Evolutionary conservation across 495 filamentous ascomycete species (phyloP).

Genomic region (Cryomyces antarcticus): DNA sequence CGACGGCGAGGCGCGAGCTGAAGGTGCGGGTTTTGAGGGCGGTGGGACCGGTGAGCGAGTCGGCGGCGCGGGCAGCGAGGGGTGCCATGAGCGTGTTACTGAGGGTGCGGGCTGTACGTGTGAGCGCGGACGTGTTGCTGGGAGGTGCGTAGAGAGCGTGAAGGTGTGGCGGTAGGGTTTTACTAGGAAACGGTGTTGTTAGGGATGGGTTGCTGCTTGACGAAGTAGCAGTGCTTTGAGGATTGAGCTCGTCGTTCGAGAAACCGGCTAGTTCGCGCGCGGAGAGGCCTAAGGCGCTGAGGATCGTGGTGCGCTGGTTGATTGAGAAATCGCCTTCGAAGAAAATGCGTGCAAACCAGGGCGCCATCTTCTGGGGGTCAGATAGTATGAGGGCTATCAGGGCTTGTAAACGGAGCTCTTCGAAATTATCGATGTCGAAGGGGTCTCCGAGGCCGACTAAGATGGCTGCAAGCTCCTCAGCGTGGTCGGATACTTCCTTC

Average conservation of each 20-base stretch:
- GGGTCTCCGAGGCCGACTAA: conserved; percentile 68
- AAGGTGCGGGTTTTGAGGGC: conserved; percentile 70
- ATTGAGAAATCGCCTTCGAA: conserved; percentile 85
- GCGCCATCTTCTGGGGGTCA: conserved; percentile 55
- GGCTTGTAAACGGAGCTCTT: conserved; percentile 55
- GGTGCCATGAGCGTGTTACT: conserved; percentile 57
- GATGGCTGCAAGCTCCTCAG: conserved; percentile 55
- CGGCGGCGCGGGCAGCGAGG: conserved; percentile 50
- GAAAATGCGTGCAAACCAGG: conserved; percentile 66
- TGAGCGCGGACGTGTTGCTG: conserved; percentile 27
- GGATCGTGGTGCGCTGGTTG: conserved; percentile 57
- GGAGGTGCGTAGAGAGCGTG: conserved; percentile 34
- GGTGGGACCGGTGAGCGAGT: conserved; percentile 53
- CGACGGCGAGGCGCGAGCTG: conserved; percentile 47
- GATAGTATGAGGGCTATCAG: conserved; percentile 70
- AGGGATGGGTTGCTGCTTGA: conserved; percentile 14
- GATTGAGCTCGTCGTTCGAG: conserved; percentile 36
- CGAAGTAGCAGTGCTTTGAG: conserved; percentile 19
- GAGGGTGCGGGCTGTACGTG: conserved; percentile 27
- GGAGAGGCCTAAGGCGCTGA: conserved; percentile 61
- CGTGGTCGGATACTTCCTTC: conserved; percentile 66
- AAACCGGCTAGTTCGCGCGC: conserved; percentile 79
- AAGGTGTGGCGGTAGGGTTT: conserved; percentile 39
- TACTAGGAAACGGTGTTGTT: conserved; percentile 41
- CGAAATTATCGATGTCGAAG: conserved; percentile 53